These are phyloP conservation scores for Eimeria zaria DNA, from an alignment of 169 alveolate genomes.

Conservation along the genomic window DNA sequence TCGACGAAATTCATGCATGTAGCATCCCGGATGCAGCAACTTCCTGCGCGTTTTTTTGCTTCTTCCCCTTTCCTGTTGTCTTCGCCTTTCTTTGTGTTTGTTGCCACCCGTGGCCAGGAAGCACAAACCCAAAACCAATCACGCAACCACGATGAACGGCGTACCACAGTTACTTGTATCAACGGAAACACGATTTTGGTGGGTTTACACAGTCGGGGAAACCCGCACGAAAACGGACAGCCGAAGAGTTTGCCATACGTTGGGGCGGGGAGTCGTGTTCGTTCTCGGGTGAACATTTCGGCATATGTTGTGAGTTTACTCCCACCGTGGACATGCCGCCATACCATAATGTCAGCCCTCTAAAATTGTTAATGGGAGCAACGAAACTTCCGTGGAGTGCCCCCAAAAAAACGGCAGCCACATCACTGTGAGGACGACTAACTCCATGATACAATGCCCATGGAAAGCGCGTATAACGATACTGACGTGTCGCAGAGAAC, in stretches of 20 bases:
- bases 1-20: too few relatives aligned
- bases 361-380: not conserved
- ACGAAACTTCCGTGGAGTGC: not conserved
- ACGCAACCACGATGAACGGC: not conserved
- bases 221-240: not conserved
- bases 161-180: not conserved
- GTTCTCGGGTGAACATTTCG: not conserved
- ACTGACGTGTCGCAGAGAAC: not conserved
- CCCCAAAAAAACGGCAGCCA: not conserved
- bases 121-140: not conserved
- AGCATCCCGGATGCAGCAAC: too few relatives aligned
- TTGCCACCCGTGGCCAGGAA: too few relatives aligned
- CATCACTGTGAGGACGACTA: too few relatives aligned
- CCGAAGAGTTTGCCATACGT: not conserved
- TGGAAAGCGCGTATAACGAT: not conserved
- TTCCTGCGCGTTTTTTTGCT: too few relatives aligned
- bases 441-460: not conserved
- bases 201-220: not conserved
- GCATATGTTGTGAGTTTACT: not conserved
- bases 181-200: not conserved
- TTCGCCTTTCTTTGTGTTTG: too few relatives aligned
- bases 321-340: not conserved
- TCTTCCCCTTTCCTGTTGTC: too few relatives aligned
- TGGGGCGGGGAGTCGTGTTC: not conserved
- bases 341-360: not conserved